phyloP scores from a whole-genome alignment of 1,284 basidiomycete genomes.

The Apiotrichum mycotoxinovorans region DNA sequence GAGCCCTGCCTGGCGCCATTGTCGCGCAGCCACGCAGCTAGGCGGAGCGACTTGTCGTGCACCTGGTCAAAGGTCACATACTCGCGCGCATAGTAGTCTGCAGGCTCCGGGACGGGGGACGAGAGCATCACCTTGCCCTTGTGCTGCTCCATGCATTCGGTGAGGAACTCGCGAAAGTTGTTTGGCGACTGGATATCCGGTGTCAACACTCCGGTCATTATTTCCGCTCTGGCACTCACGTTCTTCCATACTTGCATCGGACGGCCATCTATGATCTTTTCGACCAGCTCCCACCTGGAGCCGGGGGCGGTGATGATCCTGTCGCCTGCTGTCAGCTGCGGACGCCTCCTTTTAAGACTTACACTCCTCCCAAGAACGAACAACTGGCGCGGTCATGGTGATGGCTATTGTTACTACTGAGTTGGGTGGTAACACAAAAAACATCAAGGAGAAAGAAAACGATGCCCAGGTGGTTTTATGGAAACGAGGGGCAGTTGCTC shows the following conservation, averaged over 20 bases:
- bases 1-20: constrained; percentile 30
- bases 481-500: no score
- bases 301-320: constrained; percentile 27
- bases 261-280: constrained; percentile 26
- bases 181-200: background rate
- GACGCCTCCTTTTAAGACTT: background rate
- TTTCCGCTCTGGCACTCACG: constrained; percentile 20
- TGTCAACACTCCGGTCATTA: background rate
- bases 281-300: constrained; percentile 35
- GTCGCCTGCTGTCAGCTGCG: constrained; percentile 15
- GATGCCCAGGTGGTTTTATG: no score
- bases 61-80: constrained; percentile 26
- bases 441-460: no score
- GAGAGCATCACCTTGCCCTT: background rate
- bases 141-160: background rate
- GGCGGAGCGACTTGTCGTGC: constrained; percentile 18
- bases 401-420: no score
- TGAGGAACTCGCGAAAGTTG: background rate
- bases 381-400: background rate
- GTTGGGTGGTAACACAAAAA: no score
- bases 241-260: constrained; percentile 36
- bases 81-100: constrained; percentile 1
- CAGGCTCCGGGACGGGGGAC: background rate
- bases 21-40: constrained; percentile 26
- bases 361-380: background rate